Base-by-base conservation (phyloP, 225 moss, liverwort and hornwort genomes). In the Thuidium tamariscinum region DNA sequence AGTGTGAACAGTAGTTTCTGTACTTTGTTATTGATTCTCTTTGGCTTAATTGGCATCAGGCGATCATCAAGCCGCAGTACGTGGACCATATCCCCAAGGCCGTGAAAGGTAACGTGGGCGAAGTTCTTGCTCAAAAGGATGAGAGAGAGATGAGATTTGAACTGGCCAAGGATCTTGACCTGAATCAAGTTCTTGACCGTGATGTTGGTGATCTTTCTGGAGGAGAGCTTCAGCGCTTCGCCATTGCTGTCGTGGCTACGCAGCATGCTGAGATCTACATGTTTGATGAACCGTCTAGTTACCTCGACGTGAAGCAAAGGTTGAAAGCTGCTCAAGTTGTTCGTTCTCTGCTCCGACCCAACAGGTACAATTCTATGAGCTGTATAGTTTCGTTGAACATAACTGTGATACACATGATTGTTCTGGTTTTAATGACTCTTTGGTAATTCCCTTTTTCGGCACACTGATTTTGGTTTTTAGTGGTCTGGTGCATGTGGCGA, bases 261-360 rank as follows among this genome's bases (percentile, higher is more conserved):
- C 97, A 98, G 76, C 96, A 96, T 85, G 95, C 97, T 46, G 97
- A 96, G 75, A 98, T 98, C 34, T 98, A 98, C 79, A 96, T 98
- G 97, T 98, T 98, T 82, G 97, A 98, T 87, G 97, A 98, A 78
- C 96, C 97, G 11, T 98, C 97, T 55, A 96, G 96, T 92, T 98
- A 96, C 84, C 95, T 98, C 37, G 97, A 98, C 89, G 97, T 98
- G 16, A 98, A 98, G 85, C 96, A 98, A 87, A 93, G 97, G 88
- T 89, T 96, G 84, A 98, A 95, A 89, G 97, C 97, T 88, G 97
- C 97, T 30, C 97, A 93, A 88, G 97, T 98, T 68, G 96, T 98
- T 37, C 94, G 97, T 39, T 98, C 97, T 85, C 91, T 98, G 85
- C 94, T 98, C 75, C 93, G 97, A 65, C 97, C 97, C 5, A 98